Evolutionary conservation across 441 rosid species (phyloP).

Genomic region (Brassica hybrid): DNA sequence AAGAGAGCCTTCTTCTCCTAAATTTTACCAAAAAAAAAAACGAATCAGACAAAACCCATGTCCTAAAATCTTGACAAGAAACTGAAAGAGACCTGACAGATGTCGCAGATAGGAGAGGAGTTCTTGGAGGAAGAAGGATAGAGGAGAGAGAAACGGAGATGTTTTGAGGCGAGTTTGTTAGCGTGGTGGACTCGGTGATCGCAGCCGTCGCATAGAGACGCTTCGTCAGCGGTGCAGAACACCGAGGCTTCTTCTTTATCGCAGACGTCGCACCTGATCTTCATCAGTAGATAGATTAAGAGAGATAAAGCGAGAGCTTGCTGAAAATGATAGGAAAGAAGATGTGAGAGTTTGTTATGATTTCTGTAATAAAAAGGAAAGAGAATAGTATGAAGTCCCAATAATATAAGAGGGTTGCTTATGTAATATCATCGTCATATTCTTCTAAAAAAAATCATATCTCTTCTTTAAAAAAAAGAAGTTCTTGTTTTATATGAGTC

Average conservation of each 20-base stretch:
- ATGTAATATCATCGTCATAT: constrained; percentile 24
- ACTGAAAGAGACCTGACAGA: constrained; percentile 67
- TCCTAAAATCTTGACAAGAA: constrained; percentile 18
- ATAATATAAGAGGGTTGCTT: constrained; percentile 22
- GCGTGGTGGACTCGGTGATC: constrained; percentile 95
- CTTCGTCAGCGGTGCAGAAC: constrained; percentile 93
- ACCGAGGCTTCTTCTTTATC: constrained; percentile 72
- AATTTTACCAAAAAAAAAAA: background rate
- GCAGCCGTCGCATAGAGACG: constrained; percentile 71
- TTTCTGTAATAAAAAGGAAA: constrained; percentile 16
- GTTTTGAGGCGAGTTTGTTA: constrained; percentile 86
- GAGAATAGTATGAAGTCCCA: constrained; percentile 3
- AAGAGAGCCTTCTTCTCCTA: constrained; percentile 79
- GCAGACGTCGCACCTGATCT: constrained; percentile 96
- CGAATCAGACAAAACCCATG: constrained; percentile 33
- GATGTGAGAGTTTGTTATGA: constrained; percentile 27
- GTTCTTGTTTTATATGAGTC: constrained; percentile 33
- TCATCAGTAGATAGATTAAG: constrained; percentile 53
- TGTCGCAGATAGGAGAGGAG: constrained; percentile 69
- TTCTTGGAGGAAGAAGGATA: constrained; percentile 58
- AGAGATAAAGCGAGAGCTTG: constrained; percentile 32
- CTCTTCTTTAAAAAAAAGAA: background rate
- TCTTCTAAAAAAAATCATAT: constrained; percentile 15
- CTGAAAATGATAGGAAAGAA: constrained; percentile 37
- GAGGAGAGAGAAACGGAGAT: constrained; percentile 81